Base-by-base conservation (phyloP, 495 filamentous ascomycete genomes). In the Talaromyces trachyspermus region DNA sequence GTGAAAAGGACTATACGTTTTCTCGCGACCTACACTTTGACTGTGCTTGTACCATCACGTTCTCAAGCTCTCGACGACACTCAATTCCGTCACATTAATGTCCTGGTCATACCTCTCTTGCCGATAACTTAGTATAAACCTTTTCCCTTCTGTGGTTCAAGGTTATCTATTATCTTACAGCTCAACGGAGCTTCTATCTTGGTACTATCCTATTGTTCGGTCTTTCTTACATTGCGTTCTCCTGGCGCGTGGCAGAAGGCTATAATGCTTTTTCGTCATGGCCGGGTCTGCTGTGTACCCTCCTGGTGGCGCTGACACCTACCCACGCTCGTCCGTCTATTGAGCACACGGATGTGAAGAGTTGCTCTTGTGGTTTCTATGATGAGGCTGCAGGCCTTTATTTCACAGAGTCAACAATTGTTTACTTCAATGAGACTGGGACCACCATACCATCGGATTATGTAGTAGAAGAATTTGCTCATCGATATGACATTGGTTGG, bases 341-440 rank as follows among this genome's bases (percentile, higher is more conserved):
- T 26, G n/a, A 49, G 37, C 25, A 48, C 15, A 49, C 9, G 11
- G 38, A 41, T 20, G 44, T 46, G 19, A 35, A 9, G 12, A 52
- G 54, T 44, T 70, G 67, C 48, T 51, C 58, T 17, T 70, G 67
- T 43, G 67, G 67, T 9, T 70, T 58, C 49, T 59, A 61, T 27
- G 64, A 70, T 49, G 19, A 48, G 3, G 29, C 33, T 14, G 57
- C 58, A 3, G 43, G 51, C 5, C 22, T 57, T 12, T 32, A 61
- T n/a, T 71, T 65, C 38, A 71, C 62, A 5, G 67, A 71, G 5
- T 62, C 63, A 2, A 51, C 63, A 5, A 65, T 71, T 25, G 61
- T 63, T 3, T 69, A 71, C 49, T 71, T 71, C 57, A 71, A 71
- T 39, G 67, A 71, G 41, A 57, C 63, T 3, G 27, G 14, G n/a